phyloP scores from a whole-genome alignment of 257 asterid species.

The Lantana camara region DNA sequence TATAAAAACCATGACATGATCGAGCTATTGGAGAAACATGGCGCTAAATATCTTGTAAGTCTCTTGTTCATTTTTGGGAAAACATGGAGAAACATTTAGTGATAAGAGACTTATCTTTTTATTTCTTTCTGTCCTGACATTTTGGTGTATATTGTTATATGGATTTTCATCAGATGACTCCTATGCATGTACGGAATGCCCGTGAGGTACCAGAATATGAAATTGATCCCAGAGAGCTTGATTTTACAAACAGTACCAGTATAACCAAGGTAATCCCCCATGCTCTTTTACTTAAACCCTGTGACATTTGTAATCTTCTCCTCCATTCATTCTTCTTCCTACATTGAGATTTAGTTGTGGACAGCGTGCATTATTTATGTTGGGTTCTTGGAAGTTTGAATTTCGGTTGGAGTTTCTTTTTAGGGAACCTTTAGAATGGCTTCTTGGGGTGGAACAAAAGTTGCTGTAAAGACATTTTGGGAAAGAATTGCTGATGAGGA shows the following conservation, averaged over 20 bases:
- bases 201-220: conserved; percentile 71
- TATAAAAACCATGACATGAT: conserved; percentile 62
- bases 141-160: background rate
- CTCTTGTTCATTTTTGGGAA: background rate
- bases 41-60: conserved; percentile 57
- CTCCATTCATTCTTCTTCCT: background rate
- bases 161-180: conserved; percentile 46
- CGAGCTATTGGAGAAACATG: conserved; percentile 60
- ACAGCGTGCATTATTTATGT: conserved; percentile 5
- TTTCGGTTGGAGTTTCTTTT: conserved; percentile 2
- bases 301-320: background rate
- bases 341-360: conserved; percentile 1
- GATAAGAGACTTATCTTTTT: too few relatives aligned
- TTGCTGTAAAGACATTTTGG: conserved; percentile 65
- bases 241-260: conserved; percentile 53
- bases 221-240: conserved; percentile 62
- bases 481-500: conserved; percentile 62
- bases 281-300: too few relatives aligned
- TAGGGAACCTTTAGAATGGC: conserved; percentile 65
- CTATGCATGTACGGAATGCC: conserved; percentile 58
- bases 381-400: background rate
- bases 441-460: conserved; percentile 68
- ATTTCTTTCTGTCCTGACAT: background rate
- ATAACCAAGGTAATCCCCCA: conserved; percentile 48
- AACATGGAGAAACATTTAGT: too few relatives aligned